These are phyloP conservation scores for Hondaea fermentalgiana DNA, from an alignment of 108 stramenopile species.

Conservation along the genomic window DNA sequence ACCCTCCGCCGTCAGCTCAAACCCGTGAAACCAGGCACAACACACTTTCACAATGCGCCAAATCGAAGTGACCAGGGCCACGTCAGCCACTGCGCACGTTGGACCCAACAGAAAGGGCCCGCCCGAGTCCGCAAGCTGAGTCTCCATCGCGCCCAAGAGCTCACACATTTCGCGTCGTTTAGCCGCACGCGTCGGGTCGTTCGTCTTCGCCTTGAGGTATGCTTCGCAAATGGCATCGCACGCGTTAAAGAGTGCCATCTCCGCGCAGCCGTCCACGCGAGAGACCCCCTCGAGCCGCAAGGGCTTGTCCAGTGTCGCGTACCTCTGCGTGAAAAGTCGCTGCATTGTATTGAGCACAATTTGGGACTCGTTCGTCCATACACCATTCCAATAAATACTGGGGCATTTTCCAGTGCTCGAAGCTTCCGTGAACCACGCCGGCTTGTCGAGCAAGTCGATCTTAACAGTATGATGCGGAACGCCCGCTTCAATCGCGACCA, in stretches of 20 bases:
- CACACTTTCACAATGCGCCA: not conserved
- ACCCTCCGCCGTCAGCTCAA: not conserved
- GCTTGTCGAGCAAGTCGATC: not conserved
- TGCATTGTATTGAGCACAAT: not conserved
- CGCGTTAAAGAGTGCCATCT: not conserved
- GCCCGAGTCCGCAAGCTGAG: not conserved
- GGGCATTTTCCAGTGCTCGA: not conserved
- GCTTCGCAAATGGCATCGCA: not conserved
- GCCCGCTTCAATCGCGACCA: not conserved
- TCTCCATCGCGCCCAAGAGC: not conserved
- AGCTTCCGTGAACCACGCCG: not conserved
- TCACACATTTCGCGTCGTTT: not conserved
- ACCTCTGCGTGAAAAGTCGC: not conserved
- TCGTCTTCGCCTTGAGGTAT: not conserved
- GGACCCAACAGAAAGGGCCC: not conserved
- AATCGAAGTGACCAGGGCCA: not conserved
- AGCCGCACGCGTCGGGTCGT: not conserved
- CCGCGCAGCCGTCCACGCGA: not conserved
- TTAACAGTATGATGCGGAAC: not conserved
- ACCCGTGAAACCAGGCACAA: not conserved
- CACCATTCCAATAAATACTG: not conserved
- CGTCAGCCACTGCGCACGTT: not conserved
- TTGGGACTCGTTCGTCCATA: not conserved
- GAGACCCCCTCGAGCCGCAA: not conserved
- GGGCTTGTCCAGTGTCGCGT: not conserved